Conservation (phyloP, 768 basidiomycete genomes). For the Boletus subparvulus region DNA sequence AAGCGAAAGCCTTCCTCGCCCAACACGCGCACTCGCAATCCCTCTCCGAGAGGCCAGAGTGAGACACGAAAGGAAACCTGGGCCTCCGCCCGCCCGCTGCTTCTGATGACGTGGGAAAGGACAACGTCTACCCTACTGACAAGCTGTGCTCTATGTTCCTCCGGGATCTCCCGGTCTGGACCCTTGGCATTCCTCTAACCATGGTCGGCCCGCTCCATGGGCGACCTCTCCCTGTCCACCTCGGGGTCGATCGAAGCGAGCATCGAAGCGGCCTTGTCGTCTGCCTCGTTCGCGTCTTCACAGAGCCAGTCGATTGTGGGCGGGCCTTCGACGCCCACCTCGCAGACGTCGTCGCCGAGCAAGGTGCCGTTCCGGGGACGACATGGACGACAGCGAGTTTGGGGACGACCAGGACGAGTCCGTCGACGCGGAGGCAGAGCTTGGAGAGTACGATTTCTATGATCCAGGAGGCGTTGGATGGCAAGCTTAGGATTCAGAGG, state of each 20-base stretch:
- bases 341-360: constrained; percentile 48
- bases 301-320: constrained; percentile 20
- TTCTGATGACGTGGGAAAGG: no score
- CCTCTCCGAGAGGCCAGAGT: constrained; percentile 41
- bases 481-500: constrained; percentile 52
- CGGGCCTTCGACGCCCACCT: constrained; percentile 24
- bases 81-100: no score
- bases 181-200: no score
- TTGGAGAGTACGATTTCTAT: constrained; percentile 94
- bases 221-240: constrained; percentile 45
- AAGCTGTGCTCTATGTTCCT: no score
- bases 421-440: constrained; percentile 87
- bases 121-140: no score
- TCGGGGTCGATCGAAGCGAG: constrained; percentile 45
- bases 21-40: constrained; percentile 35
- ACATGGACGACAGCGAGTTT: constrained; percentile 55
- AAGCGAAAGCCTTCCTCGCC: constrained; percentile 62
- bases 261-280: constrained; percentile 33
- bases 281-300: constrained; percentile 25
- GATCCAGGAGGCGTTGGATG: constrained; percentile 91
- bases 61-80: no score
- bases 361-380: constrained; percentile 62
- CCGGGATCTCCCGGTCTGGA: no score
- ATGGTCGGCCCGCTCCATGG: neutral
- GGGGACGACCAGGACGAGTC: constrained; percentile 90